Evolutionary conservation across 75 land plant genomes (phyloP).

Genomic region (Azolla pinnata): DNA sequence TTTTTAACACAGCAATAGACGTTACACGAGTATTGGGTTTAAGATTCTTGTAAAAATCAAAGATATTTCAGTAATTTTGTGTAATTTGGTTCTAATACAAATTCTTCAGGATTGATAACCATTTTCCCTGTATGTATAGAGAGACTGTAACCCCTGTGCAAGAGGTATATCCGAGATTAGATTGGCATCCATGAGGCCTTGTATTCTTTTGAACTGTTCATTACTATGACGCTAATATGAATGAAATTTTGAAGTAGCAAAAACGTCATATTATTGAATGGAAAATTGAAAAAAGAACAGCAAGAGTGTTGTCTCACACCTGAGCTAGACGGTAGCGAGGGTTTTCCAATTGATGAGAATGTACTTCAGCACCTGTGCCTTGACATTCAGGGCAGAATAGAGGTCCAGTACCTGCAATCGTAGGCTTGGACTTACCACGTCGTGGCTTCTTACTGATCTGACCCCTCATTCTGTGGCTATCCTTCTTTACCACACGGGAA

Average conservation of each 20-base stretch:
- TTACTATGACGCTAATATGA: not conserved
- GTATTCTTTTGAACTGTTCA: too few species aligned
- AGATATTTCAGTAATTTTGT: too few species aligned
- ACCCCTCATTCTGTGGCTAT: conserved; percentile 12
- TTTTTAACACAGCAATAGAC: too few species aligned
- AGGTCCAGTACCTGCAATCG: conserved; percentile 16
- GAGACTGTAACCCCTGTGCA: too few species aligned
- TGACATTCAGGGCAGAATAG: conserved; percentile 90
- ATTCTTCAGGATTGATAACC: too few species aligned
- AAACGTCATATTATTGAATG: not conserved
- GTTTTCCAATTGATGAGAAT: conserved; percentile 54
- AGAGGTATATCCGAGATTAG: too few species aligned
- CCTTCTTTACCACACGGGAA: conserved; percentile 12
- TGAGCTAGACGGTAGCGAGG: conserved; percentile 58
- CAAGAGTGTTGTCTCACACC: conserved; percentile 26
- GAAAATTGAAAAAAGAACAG: not conserved
- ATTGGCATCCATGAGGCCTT: too few species aligned
- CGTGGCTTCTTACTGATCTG: conserved; percentile 7
- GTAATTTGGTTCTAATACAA: too few species aligned
- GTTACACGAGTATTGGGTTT: too few species aligned
- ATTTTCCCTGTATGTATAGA: too few species aligned
- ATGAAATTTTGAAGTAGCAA: conserved; percentile 1
- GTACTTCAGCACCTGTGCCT: conserved; percentile 59
- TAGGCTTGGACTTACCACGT: conserved; percentile 12
- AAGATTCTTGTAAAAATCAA: too few species aligned